Evolutionary conservation across 768 basidiomycete genomes (phyloP).

Genomic region (Crassisporium funariophilum): DNA sequence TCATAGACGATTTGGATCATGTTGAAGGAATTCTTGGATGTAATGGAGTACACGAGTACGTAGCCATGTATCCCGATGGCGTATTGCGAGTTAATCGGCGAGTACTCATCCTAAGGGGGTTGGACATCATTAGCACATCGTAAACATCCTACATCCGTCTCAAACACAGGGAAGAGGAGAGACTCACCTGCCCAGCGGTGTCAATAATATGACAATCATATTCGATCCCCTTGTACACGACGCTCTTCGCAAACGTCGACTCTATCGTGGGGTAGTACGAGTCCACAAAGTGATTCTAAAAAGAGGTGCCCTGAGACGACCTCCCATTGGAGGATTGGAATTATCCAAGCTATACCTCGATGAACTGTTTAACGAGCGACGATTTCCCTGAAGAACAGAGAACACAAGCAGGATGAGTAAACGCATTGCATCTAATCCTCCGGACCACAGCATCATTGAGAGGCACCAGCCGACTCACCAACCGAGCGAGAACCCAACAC

Average conservation of each 20-base stretch:
- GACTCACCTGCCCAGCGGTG: conserved; percentile 90
- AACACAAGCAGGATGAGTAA: conserved; percentile 1
- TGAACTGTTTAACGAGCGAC: conserved; percentile 91
- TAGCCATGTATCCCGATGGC: conserved; percentile 98
- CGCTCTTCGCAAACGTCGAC: conserved; percentile 80
- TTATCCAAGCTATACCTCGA: conserved; percentile 51
- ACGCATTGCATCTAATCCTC: neutral
- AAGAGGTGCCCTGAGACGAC: neutral
- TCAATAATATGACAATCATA: conserved; percentile 98
- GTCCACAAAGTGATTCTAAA: conserved; percentile 79
- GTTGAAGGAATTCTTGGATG: conserved; percentile 87
- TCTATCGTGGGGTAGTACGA: conserved; percentile 97
- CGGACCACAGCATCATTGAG: neutral
- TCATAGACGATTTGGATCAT: conserved; percentile 95
- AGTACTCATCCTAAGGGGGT: conserved; percentile 91
- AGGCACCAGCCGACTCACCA: conserved; percentile 58
- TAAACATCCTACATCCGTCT: neutral
- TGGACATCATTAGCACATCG: neutral
- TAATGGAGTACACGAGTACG: conserved; percentile 94
- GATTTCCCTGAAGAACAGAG: conserved; percentile 75
- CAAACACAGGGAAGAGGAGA: conserved; percentile 5
- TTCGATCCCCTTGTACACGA: conserved; percentile 85
- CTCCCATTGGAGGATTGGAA: neutral
- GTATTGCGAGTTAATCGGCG: conserved; percentile 90
- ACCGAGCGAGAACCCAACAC: conserved; percentile 89